Evolutionary conservation across 768 basidiomycete species (phyloP), one percentile per base, ranked within the genome.

Genomic region (Leccinum ochraceum): DNA sequence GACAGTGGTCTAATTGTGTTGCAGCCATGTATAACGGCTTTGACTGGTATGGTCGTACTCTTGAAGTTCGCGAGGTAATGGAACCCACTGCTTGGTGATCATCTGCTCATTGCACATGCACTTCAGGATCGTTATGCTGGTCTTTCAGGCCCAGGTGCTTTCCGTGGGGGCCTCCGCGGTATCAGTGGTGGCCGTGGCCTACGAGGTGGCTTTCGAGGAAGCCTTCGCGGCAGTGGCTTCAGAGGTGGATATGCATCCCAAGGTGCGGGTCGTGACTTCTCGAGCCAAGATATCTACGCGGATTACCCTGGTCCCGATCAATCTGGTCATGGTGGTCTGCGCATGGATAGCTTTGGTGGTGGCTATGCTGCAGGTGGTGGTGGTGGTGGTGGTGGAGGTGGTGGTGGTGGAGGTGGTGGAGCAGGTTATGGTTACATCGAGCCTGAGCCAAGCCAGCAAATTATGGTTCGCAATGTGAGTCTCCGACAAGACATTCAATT

Each of bases 381-480:
- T 61, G 80, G 81, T 0, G 78, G 76, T 52, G 46, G 46, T 3
- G 46, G 61, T 30, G 67, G 74, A 66, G 71, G 75, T 2, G 77
- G 76, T 30, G 67, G 74, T 66, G 71, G 75, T 2, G 77, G 76
- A 60, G 80, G 81, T 4, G 73, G 76, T 10, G 78, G 76, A 51
- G 80, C 66, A 34, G 69, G 66, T 24, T 75, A 71, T 5, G 75
- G 75, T 16, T 84, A 78, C 63, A 71, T 76, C 14, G 87, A 86
- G 54, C 81, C 91, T 3, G 92, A 95, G 67, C 95, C 95, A 4
- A 95, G 90, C 72, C 92, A 94, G 73, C 96, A 99, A 78, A 98
- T 99, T 71, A 92, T 96, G 86, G 95, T 98, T 67, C 89, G 94
- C 76, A 99, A 99, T 74, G 96, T 97, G 74, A 75, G 96, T 88